Base-by-base conservation (phyloP, 2,329 filamentous ascomycete genomes). In the Cladophialophora immunda region DNA sequence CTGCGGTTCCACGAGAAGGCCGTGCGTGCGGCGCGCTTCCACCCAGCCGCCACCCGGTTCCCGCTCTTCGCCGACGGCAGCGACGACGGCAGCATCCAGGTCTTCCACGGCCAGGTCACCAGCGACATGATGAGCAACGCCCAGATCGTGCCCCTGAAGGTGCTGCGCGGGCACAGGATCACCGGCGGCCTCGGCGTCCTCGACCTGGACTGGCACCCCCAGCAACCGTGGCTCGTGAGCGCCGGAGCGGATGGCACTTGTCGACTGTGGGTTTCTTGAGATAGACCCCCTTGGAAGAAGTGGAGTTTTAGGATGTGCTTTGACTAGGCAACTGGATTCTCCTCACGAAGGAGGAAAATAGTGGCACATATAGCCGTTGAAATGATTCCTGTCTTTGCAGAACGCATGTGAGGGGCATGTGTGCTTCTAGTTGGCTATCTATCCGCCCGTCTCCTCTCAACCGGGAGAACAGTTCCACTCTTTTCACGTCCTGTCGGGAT, bases 91-190 rank as follows among this genome's bases (percentile, higher is more conserved):
- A 93, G 90, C 22, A 82, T 98, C 71, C 95, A 99, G 79, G 92
- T 99, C 62, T 98, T 98, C 87, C 94, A 98, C 78, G 94, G 93
- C 64, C 97, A 94, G 80, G 94, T 98, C 30, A 93, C 96, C 32
- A 93, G 90, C 68, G 95, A 99, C 78, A 84, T 97, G 77, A 92
- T 99, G 87, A 93, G 97, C 82, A 97, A 97, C 76, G 94, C 95
- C 6, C 96, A 91, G 15, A 97, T 99, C 75, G 95, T 98, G 59
- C 95, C 95, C 8, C 86, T 99, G 70, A 99, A 98, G 85, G 93
- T 97, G 75, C 85, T 99, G 57, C 90, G 88, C 75, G 95, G 95
- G 0, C 95, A 99, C 81, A 92, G 90, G 80, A 89, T 98, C 2
- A 67, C 62, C 4, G 91, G 88, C 76, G 90, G 93, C 72, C 81